A percentile compares a stretch with the other conserved stretches of the same genome.
These are phyloP conservation scores for Aureobasidium melanogenum DNA, from an alignment of 2,329 filamentous ascomycete species.

Conservation along the genomic window DNA sequence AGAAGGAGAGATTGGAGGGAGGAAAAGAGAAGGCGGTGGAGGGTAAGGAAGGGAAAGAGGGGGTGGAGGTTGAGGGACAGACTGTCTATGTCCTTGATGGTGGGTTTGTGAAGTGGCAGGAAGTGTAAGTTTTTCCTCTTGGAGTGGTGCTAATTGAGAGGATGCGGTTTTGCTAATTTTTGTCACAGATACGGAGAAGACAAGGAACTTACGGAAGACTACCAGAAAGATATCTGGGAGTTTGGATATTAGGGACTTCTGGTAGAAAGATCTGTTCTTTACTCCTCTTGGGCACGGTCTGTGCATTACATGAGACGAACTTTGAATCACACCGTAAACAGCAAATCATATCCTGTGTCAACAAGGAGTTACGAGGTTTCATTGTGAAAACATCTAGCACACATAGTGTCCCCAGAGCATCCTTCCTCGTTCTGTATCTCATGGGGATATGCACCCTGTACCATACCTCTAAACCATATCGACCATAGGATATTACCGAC, in stretches of 20 bases:
- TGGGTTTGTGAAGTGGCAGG: constrained; percentile 86
- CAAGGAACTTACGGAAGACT: constrained; percentile 71
- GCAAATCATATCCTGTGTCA: no score
- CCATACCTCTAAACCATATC: not conserved
- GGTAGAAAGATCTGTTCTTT: no score
- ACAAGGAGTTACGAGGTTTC: no score
- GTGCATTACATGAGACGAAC: no score
- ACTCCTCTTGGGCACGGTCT: no score
- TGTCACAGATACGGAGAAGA: constrained; percentile 59
- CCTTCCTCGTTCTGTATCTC: no score
- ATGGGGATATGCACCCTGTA: not conserved
- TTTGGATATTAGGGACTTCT: constrained; percentile 9
- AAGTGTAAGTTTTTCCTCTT: constrained; percentile 42
- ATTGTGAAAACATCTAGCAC: no score
- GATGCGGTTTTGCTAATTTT: not conserved
- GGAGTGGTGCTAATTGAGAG: not conserved
- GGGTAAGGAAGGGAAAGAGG: constrained; percentile 24
- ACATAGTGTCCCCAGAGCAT: no score
- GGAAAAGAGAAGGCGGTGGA: not conserved
- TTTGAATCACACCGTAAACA: no score
- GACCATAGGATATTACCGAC: not conserved
- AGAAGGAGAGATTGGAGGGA: constrained; percentile 48
- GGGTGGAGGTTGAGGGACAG: constrained; percentile 42
- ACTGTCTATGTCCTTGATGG: constrained; percentile 72
- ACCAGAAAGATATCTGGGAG: constrained; percentile 76